Evolutionary conservation across 2,329 filamentous ascomycete genomes (phyloP), one percentile per base, ranked within the genome.

Genomic region (Venturia aucupariae): DNA sequence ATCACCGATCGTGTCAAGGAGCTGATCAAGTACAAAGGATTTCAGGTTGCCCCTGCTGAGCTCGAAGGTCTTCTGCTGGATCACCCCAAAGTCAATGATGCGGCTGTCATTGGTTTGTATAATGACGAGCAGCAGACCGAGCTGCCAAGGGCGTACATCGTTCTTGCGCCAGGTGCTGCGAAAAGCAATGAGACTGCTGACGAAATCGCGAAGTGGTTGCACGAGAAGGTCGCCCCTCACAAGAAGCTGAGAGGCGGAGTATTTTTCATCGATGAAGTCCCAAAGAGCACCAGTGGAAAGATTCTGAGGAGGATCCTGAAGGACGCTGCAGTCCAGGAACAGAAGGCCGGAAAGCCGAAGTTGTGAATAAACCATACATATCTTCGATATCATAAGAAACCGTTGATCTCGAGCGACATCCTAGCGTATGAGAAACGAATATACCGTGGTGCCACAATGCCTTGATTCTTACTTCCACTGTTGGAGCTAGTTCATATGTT

Each of bases 1-100:
- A 93, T 96, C 73, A 96, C 92, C 0, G 92, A 97, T 72, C 87
- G 92, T 8, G 73, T 76, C 62, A 77, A 77, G 67, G 75, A 77
- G 64, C 69, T 77, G 61, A 77, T 79, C 77, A 79, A 81, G 67
- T 88, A 84, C 74, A 88, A 90, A 75, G 87, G 86, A 0, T 89
- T 88, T 76, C 87, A 89, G 72, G 87, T 90, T 2, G 79, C 87
- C 0, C 87, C 87, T 0, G 86, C 86, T 1, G 86, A 90, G 73
- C 78, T 90, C 7, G 86, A 85, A 67, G 82, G 82, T 3, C 68
- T 82, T n/a, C 72, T 85, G n/a, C 72, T 80, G 1, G 75, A 77
- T 8, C 80, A 83, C 66, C 75, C 77, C 15, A 76, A 79, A 32
- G 75, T 85, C 42, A 76, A 80, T n/a, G 86, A 89, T 68, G 84